These are phyloP conservation scores for Fusarium falciforme DNA, from an alignment of 2,329 filamentous ascomycete species.

Conservation along the genomic window DNA sequence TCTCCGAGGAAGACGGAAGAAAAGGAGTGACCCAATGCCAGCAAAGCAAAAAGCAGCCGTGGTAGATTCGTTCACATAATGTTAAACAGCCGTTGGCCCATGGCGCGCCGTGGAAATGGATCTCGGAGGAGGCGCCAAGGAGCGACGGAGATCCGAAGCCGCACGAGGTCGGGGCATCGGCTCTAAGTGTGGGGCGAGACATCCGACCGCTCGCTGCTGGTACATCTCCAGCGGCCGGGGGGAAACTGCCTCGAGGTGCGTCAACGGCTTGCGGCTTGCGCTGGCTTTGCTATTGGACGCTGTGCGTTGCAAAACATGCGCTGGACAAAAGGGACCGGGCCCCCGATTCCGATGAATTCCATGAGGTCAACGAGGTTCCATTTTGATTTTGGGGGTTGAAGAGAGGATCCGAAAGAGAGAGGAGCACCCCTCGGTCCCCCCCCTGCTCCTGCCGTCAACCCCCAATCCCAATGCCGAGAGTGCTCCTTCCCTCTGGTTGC, in stretches of 20 bases:
- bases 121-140: slow-evolving; percentile 31
- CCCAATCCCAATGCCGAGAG: slow-evolving; percentile 28
- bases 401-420: neutral
- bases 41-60: neutral
- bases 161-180: slow-evolving; percentile 41
- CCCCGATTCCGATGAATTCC: slow-evolving; percentile 21
- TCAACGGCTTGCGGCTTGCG: slow-evolving; percentile 20
- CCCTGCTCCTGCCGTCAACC: neutral
- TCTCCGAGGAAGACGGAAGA: slow-evolving; percentile 25
- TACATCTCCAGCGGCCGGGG: neutral
- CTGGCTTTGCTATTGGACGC: slow-evolving; percentile 24
- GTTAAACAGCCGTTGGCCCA: neutral
- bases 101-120: neutral
- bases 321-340: slow-evolving; percentile 13
- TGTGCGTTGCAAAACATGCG: neutral
- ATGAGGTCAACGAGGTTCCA: slow-evolving; percentile 4
- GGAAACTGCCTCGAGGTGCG: neutral
- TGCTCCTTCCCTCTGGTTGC: slow-evolving; percentile 1
- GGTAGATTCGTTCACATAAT: slow-evolving; percentile 1
- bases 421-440: neutral
- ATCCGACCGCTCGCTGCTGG: neutral
- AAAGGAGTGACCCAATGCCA: slow-evolving; percentile 17
- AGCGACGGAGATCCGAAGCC: slow-evolving; percentile 43
- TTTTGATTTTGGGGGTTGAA: slow-evolving; percentile 3
- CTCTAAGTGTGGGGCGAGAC: slow-evolving; percentile 40